Base-by-base conservation (phyloP, 2,329 filamentous ascomycete species). In the Sarocladium oryzae region DNA sequence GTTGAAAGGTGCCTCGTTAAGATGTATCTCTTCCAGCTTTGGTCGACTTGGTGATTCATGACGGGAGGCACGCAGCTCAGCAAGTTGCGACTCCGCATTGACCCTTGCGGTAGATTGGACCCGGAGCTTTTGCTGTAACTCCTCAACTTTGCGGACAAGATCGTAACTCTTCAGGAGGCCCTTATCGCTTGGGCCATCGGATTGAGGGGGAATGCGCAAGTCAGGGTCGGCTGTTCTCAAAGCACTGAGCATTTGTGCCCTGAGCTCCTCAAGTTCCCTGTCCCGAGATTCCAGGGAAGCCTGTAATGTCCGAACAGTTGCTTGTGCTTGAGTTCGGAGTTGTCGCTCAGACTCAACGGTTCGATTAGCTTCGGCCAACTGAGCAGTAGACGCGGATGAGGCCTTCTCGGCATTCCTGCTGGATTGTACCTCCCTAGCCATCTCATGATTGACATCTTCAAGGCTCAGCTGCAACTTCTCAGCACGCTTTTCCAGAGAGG, bases 401-500 rank as follows among this genome's bases (percentile, higher is more conserved):
- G 84, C 80, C 66, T 96, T 95, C 68, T 97, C 92, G 3, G 91
- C 92, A 63, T 88, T 93, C 54, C 92, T 84, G 62, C 85, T 93
- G 18, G 84, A 83, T 71, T 96, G 95, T 62, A 91, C 89, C 68
- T 96, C 92, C 26, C 90, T 81, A 48, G 88, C 87, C 51, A 96
- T 79, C 66, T 97, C 90, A 60, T 97, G 92, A 58, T 89, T 95
- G 32, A 96, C 75, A 65, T 99, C 92, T 65, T 99, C 92, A 8
- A 97, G 70, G 60, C 80, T 90, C 37, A 97, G 78, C 49, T 90
- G 82, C 24, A 97, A 76, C 68, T 96, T 96, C 69, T 97, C 92
- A 50, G 93, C 87, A 66, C 93, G 89, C 74, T 97, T 97, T 66
- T 96, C 90, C 7, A 96, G 71, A 1, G 88, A 87, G 0, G 87